Conservation (phyloP, 1,284 basidiomycete species). For the Apiotrichum gracile region DNA sequence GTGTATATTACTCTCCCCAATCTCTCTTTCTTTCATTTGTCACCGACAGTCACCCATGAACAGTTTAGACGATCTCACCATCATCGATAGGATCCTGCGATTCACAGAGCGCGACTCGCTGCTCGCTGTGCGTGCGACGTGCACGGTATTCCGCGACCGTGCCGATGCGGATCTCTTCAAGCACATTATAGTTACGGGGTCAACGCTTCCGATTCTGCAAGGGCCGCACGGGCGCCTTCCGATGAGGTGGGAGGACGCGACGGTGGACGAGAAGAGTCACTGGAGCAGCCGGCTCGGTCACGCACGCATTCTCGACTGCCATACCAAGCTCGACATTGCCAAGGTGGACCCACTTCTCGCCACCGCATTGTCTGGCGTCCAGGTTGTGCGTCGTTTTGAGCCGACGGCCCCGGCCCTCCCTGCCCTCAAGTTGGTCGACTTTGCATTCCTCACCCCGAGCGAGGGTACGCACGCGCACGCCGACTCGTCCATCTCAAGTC, state of each 20-base stretch:
- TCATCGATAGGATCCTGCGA: too few relatives aligned
- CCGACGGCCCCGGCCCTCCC: neutral
- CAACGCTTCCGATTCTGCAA: neutral
- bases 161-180: neutral
- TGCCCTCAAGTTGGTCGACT: neutral
- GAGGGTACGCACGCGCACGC: constrained; percentile 1
- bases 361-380: neutral
- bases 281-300: neutral
- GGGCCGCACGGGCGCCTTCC: constrained; percentile 1
- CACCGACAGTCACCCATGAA: too few relatives aligned
- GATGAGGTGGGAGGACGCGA: neutral
- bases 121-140: neutral
- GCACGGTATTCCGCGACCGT: neutral
- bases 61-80: too few relatives aligned
- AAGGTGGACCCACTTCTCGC: constrained; percentile 1
- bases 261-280: neutral
- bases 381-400: constrained; percentile 1
- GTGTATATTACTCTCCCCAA: too few relatives aligned
- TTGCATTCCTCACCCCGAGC: neutral
- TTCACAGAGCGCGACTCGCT: neutral
- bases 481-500: neutral
- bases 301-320: constrained; percentile 5
- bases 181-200: neutral
- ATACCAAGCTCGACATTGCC: constrained; percentile 1
- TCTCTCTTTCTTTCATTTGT: too few relatives aligned